Conservation (phyloP, 2,329 filamentous ascomycete genomes). For the Ascocoryne sarcoides region DNA sequence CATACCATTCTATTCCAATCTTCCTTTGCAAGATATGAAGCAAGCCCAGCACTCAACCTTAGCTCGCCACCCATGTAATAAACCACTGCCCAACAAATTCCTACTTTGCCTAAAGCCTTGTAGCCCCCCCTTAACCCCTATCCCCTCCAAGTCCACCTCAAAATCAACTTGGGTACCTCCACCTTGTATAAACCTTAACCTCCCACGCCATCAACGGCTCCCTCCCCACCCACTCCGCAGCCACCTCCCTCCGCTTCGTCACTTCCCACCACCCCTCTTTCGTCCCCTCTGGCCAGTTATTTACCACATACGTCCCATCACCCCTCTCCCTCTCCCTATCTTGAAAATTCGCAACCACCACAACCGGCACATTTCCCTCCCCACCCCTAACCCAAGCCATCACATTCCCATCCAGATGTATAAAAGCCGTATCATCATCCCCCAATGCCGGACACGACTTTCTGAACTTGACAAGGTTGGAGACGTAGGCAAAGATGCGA, state of each 20-base stretch:
- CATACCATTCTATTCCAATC: too few species aligned
- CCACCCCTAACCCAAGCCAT: slow-evolving; percentile 15
- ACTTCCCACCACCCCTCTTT: slow-evolving; percentile 13
- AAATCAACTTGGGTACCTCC: slow-evolving; percentile 9
- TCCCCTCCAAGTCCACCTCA: too few species aligned
- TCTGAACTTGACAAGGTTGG: slow-evolving; percentile 8
- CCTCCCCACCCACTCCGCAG: slow-evolving; percentile 12
- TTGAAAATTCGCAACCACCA: slow-evolving; percentile 13
- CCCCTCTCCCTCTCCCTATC: slow-evolving; percentile 6
- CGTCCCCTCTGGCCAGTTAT: slow-evolving; percentile 7
- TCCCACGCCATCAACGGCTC: slow-evolving; percentile 16
- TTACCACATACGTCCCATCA: slow-evolving; percentile 9
- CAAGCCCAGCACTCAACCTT: too few species aligned
- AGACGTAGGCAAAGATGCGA: slow-evolving; percentile 12
- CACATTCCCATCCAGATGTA: slow-evolving; percentile 12
- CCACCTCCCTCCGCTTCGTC: slow-evolving; percentile 8
- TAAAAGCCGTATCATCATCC: slow-evolving; percentile 13
- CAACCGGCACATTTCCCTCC: slow-evolving; percentile 5
- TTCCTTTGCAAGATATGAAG: too few species aligned
- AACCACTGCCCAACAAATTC: too few species aligned
- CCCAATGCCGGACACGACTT: slow-evolving; percentile 12
- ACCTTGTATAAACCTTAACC: slow-evolving; percentile 14
- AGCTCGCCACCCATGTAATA: too few species aligned
- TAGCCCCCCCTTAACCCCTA: too few species aligned
- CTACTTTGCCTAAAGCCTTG: too few species aligned